Base-by-base conservation (phyloP, 768 basidiomycete genomes). In the Phaeotremella skinneri region DNA sequence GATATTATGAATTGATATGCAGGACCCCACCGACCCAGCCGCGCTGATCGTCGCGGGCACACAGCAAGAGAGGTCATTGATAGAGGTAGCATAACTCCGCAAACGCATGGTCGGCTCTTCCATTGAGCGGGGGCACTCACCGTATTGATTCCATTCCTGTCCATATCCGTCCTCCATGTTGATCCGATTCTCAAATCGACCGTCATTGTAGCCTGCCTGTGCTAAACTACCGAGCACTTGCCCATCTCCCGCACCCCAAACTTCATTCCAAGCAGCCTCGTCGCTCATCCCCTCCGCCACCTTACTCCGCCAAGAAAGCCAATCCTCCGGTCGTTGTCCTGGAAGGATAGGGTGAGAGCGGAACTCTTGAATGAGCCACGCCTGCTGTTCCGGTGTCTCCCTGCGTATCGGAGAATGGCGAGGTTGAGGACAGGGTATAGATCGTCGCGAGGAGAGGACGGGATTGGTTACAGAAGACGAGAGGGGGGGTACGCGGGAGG, bases 241-340 rank as follows among this genome's bases (percentile, higher is more conserved):
- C 17, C 17, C 34, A 17, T 37, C 17, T 17, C 34, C 34, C 17
- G 7, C 9, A 7, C 34, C 34, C 34, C 34, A 37, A 32, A 53
- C 52, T 14, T 17, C 16, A 14, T 37, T 32, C 63, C 67, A 64
- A n/a, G 67, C 67, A n/a, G 57, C 60, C 11, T 23, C 53, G 29
- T 64, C 63, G 14, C 41, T 53, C 41, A 50, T 45, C 2, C 67
- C 67, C 34, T 68, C 63, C 17, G 57, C 53, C 2, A 68, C 49
- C 56, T 58, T 62, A 31, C 57, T 58, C 39, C 67, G 41, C 51
- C 49, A 60, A 27, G 62, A 37, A 29, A 68, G 27, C 67, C 67
- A 68, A 25, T 56, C 50, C 42, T 62, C 63, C 4, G 67, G 63
- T 16, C 60, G 55, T 53, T 56, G 54, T 26, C 54, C 58, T 7